Base-by-base conservation (phyloP, 2,329 filamentous ascomycete genomes). In the Talaromyces piceae region DNA sequence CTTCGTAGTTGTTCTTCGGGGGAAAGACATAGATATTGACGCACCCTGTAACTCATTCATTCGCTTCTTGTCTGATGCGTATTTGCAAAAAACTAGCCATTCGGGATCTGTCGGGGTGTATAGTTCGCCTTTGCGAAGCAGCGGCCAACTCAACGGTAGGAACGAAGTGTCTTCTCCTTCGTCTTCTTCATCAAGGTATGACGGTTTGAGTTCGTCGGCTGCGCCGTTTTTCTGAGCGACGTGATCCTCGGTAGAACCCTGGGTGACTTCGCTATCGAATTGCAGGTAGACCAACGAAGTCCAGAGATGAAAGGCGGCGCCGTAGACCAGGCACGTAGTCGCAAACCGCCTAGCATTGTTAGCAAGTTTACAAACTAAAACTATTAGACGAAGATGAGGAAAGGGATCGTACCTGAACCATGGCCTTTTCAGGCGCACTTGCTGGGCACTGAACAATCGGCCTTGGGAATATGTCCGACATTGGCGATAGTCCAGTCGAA, bases 81-180 rank as follows among this genome's bases (percentile, higher is more conserved):
- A 69, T 50, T 76, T 76, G 13, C 82, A 61, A 56, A 83, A 87
- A 45, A 74, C 71, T 55, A 74, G 69, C 81, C 80, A 86, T 63
- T 87, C 84, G 2, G 82, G 82, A 57, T 84, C 81, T 11, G 61
- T 63, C 41, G 56, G 52, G 18, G 57, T 50, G 51, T 69, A 69
- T 11, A 63, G 56, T 12, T 65, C 58, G 27, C 66, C 64, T 47
- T 63, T 54, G 28, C 58, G 54, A 47, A 65, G 51, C 12, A 23
- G 69, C 71, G 47, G 75, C 75, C 54, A 80, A 3, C 81, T 81
- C 48, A 86, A 77, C 0, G 83, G 80, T 6, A 87, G 75, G 54
- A 86, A 86, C 12, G 76, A 57, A 1, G 75, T 66, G 16, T 76
- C 71, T 12, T 71, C 68, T 3, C 74, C 70, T 8, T 73, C 71